These are phyloP conservation scores for Pyricularia sp. DNA, from an alignment of 2,329 filamentous ascomycete species.

Conservation along the genomic window DNA sequence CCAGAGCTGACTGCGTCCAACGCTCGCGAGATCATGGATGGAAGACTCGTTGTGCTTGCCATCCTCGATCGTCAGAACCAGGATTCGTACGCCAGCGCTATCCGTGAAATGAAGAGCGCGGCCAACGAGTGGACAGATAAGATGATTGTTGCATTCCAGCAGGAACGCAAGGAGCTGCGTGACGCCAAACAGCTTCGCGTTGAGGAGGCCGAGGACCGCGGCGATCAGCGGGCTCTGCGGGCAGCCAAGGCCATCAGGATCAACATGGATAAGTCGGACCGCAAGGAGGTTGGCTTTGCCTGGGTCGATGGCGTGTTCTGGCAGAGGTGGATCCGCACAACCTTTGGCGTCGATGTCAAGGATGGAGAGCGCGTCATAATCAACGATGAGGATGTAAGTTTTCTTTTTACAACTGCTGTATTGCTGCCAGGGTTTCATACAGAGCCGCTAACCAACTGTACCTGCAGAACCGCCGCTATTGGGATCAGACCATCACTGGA, in stretches of 20 bases:
- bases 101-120: constrained; percentile 88
- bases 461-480: constrained; percentile 76
- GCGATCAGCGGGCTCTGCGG: constrained; percentile 77
- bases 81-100: constrained; percentile 68
- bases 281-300: constrained; percentile 86
- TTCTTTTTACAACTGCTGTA: constrained; percentile 12
- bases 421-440: not conserved
- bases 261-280: constrained; percentile 78
- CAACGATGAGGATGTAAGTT: constrained; percentile 89
- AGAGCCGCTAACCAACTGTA: not conserved
- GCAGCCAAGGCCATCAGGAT: constrained; percentile 87
- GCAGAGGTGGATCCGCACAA: constrained; percentile 94
- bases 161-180: constrained; percentile 85
- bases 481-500: constrained; percentile 84
- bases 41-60: constrained; percentile 88
- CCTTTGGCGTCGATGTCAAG: constrained; percentile 81
- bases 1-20: constrained; percentile 89
- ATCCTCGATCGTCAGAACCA: constrained; percentile 73
- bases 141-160: constrained; percentile 81
- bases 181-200: constrained; percentile 93
- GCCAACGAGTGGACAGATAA: constrained; percentile 98
- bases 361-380: constrained; percentile 90
- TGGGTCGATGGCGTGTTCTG: constrained; percentile 97
- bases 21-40: constrained; percentile 88
- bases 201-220: constrained; percentile 89